These are phyloP conservation scores for Gloeopeniophorella convolvens DNA, from an alignment of 768 basidiomycete genomes.

Conservation along the genomic window DNA sequence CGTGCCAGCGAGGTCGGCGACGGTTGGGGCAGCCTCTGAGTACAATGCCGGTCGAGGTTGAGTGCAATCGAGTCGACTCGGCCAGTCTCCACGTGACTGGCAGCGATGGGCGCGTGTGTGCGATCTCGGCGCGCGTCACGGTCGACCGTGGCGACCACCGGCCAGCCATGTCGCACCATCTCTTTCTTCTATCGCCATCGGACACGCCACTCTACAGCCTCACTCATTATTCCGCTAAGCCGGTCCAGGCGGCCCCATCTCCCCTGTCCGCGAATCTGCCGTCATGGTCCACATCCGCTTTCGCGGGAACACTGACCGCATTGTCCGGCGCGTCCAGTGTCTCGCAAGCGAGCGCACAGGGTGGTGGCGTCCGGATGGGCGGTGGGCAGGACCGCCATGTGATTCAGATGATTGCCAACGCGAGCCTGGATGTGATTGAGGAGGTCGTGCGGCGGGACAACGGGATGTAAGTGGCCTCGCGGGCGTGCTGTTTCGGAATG, in stretches of 20 bases:
- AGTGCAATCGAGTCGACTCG: too few species aligned
- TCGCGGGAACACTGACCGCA: conserved; percentile 83
- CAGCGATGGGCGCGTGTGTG: too few species aligned
- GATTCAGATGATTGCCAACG: conserved; percentile 98
- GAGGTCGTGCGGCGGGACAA: conserved; percentile 83
- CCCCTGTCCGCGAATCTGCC: conserved; percentile 79
- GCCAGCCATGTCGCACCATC: conserved; percentile 70
- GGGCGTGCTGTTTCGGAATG: conserved; percentile 21
- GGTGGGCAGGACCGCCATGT: conserved; percentile 88
- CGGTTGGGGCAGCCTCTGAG: too few species aligned
- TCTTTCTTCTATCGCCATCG: conserved; percentile 79
- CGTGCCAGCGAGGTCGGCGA: too few species aligned
- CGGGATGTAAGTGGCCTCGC: conserved; percentile 53
- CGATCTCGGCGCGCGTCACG: neutral
- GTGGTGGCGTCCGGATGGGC: conserved; percentile 62
- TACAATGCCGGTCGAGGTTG: too few species aligned
- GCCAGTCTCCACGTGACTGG: too few species aligned
- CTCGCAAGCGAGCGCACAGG: conserved; percentile 52
- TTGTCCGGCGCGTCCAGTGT: conserved; percentile 79
- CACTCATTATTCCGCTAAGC: conserved; percentile 77
- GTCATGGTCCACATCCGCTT: conserved; percentile 87
- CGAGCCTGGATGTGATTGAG: conserved; percentile 90
- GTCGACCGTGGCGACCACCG: neutral
- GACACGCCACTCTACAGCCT: conserved; percentile 83
- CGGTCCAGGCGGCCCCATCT: conserved; percentile 49